phyloP scores from a whole-genome alignment of 257 asterid species.

The Avicennia marina region DNA sequence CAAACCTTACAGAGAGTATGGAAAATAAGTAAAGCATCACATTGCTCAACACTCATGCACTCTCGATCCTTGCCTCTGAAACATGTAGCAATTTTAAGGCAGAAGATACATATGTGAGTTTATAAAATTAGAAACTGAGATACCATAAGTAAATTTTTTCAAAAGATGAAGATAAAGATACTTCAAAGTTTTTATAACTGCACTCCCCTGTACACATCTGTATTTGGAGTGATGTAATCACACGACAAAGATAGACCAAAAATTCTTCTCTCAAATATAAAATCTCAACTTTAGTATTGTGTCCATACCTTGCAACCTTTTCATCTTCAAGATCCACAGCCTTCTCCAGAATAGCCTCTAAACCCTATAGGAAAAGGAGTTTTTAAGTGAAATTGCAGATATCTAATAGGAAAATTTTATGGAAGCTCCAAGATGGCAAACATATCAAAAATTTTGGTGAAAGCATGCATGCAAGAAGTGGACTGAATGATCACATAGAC shows the following conservation, averaged over 20 bases:
- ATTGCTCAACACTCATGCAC: constrained; percentile 63
- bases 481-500: constrained; percentile 5
- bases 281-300: constrained; percentile 11
- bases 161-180: constrained; percentile 9
- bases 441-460: background rate
- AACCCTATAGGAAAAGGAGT: constrained; percentile 46
- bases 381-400: constrained; percentile 19
- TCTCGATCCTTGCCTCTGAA: constrained; percentile 64
- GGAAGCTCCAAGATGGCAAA: constrained; percentile 13
- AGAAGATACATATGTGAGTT: constrained; percentile 24
- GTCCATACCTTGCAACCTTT: constrained; percentile 59
- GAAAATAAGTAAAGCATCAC: constrained; percentile 84
- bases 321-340: constrained; percentile 87
- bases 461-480: constrained; percentile 1
- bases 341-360: constrained; percentile 83
- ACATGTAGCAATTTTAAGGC: constrained; percentile 23
- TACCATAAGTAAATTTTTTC: background rate
- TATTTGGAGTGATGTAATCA: constrained; percentile 8
- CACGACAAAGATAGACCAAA: constrained; percentile 15
- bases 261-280: constrained; percentile 6
- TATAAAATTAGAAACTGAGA: constrained; percentile 14
- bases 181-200: background rate
- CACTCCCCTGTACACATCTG: constrained; percentile 14
- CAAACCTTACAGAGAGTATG: constrained; percentile 94
- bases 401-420: constrained; percentile 18